phyloP scores from a whole-genome alignment of 257 asterid genomes.

The Penstemon davidsonii region DNA sequence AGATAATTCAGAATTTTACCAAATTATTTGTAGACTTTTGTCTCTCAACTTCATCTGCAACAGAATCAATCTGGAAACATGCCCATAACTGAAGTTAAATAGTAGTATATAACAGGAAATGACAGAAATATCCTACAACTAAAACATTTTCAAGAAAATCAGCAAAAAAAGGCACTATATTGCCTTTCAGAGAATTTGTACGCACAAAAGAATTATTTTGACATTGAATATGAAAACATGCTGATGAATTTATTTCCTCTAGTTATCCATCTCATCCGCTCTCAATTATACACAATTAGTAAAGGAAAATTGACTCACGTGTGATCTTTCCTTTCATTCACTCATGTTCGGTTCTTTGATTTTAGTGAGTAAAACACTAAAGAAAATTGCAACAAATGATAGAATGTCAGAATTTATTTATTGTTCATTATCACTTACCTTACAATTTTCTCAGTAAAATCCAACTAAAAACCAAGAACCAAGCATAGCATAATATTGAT shows the following conservation, averaged over 20 bases:
- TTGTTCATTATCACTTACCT: too few relatives aligned
- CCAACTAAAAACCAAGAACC: too few relatives aligned
- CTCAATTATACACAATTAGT: too few relatives aligned
- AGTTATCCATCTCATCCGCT: too few relatives aligned
- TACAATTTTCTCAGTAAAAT: too few relatives aligned
- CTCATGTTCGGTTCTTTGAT: too few relatives aligned
- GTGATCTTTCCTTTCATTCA: too few relatives aligned
- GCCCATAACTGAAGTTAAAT: slow-evolving; percentile 12
- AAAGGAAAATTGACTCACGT: too few relatives aligned
- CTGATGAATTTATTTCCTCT: neutral
- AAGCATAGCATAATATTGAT: too few relatives aligned
- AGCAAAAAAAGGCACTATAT: neutral
- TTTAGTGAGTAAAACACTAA: too few relatives aligned
- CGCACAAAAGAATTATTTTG: neutral
- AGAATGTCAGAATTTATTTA: too few relatives aligned
- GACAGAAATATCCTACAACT: neutral
- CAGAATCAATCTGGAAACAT: slow-evolving; percentile 73
- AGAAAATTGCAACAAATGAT: too few relatives aligned
- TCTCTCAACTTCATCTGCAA: slow-evolving; percentile 90
- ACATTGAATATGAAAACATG: neutral
- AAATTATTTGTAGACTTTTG: slow-evolving; percentile 64
- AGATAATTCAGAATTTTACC: slow-evolving; percentile 47
- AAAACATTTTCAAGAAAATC: neutral
- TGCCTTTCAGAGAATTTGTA: neutral
- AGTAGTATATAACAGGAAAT: neutral